Evolutionary conservation across 2,329 filamentous ascomycete genomes (phyloP), one percentile per base, ranked within the genome.

Genomic region (Hymenotorrendiella dingleyae): DNA sequence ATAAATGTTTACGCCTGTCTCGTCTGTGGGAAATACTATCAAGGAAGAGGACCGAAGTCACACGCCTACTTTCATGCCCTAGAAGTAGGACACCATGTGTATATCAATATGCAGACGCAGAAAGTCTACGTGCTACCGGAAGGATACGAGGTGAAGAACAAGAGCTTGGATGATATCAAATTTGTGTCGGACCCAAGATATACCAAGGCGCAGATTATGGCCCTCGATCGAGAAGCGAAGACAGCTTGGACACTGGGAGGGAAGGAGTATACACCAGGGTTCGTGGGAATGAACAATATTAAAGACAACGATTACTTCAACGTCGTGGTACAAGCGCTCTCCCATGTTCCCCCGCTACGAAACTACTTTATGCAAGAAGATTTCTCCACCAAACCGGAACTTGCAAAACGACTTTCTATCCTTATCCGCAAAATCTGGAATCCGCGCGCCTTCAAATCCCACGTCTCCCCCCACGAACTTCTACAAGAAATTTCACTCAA

Each of bases 231-330:
- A 40, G 65, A 72, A 52, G 69, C 71, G 40, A 72, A 73, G 58
- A 73, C 70, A 14, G 78, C 80, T 33, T 89, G 83, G 76, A 91
- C 94, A 57, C 73, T 97, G 30, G 73, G 74, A 37, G 88, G 88
- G 50, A 86, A 84, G 64, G 80, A 85, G 62, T 98, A 98, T 67
- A 83, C 83, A 53, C 93, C 93, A 16, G 91, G 93, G 5, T 98
- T 90, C 62, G 88, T 98, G 48, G 93, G 93, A 53, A 94, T 98
- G 86, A 98, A 98, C 74, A 98, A 98, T 67, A 96, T 98, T 73
- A 98, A 98, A 66, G 88, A 93, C 45, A 98, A 98, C 67, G 93
- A 98, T 70, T 98, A 98, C 68, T 76, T 97, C 60, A 98, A 98
- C 62, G 91, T 95, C 20, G 78, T 96, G 3, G 84, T 94, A 36